Percentiles rank a stretch among this genome's conserved stretches.
phyloP scores from a whole-genome alignment of 805 yeast species.

The Yamadazyma phyllophila region DNA sequence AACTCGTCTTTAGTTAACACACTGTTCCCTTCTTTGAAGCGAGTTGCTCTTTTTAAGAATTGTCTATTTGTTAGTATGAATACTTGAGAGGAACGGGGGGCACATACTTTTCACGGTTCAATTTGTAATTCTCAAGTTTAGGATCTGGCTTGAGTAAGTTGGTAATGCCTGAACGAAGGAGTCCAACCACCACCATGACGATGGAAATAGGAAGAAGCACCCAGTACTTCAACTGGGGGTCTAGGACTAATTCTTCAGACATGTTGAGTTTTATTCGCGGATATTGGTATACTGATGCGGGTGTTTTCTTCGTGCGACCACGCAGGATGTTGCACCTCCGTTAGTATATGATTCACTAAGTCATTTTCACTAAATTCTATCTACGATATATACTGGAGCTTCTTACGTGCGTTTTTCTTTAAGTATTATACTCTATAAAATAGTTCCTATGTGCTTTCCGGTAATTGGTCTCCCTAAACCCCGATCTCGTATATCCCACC shows the following conservation, averaged over 20 bases:
- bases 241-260: slow-evolving; percentile 49
- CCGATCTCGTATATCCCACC: too few relatives aligned
- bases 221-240: slow-evolving; percentile 84
- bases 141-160: slow-evolving; percentile 57
- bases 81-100: too few relatives aligned
- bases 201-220: slow-evolving; percentile 85
- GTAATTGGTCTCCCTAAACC: too few relatives aligned
- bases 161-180: slow-evolving; percentile 69
- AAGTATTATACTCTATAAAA: too few relatives aligned
- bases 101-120: slow-evolving; percentile 38
- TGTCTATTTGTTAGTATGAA: slow-evolving; percentile 33
- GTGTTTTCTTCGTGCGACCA: too few relatives aligned
- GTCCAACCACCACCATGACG: slow-evolving; percentile 86
- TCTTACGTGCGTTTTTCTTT: too few relatives aligned
- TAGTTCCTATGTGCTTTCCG: too few relatives aligned
- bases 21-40: slow-evolving; percentile 53
- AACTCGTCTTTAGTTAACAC: slow-evolving; percentile 55
- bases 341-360: too few relatives aligned
- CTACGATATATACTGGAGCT: too few relatives aligned
- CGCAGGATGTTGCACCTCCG: too few relatives aligned
- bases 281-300: too few relatives aligned
- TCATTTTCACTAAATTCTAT: too few relatives aligned
- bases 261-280: neutral
- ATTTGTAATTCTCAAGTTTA: slow-evolving; percentile 49
- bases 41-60: slow-evolving; percentile 55